Evolutionary conservation across 495 filamentous ascomycete species (phyloP), one percentile per base, ranked within the genome.

Genomic region (Chaetomidium leptoderma): DNA sequence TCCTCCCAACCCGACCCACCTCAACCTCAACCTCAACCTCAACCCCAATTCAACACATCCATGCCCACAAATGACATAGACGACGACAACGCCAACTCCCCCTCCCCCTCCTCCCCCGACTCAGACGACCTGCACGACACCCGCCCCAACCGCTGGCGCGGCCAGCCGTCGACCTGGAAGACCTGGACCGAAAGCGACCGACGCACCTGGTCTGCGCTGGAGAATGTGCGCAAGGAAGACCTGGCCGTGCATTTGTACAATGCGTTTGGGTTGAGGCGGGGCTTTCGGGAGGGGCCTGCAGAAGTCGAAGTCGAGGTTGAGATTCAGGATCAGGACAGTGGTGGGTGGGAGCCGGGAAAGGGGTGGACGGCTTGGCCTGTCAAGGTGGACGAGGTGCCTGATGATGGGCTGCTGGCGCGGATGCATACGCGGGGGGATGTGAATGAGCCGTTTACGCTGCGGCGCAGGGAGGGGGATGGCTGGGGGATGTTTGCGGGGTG

Each of bases 291-390:
- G 42, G 59, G 17, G 59, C 58, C 55, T n/a, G n/a, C n/a, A 37
- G 63, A 55, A 48, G 56, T 48, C 23, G 23, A 3, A n/a, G n/a
- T n/a, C n/a, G n/a, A n/a, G n/a, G n/a, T n/a, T n/a, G n/a, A n/a
- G n/a, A n/a, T n/a, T n/a, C n/a, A n/a, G n/a, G n/a, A n/a, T n/a
- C n/a, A n/a, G n/a, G n/a, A n/a, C n/a, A n/a, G n/a, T n/a, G n/a
- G n/a, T n/a, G 50, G 37, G 26, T 61, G 59, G 52, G 44, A 67
- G 13, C 78, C 82, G 17, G 76, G 75, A 6, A 81, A 76, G 54
- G 21, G 48, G 30, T 95, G 90, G 90, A 86, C 86, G 3, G 86
- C 89, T 1, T 96, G 91, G 91, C 91, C 91, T 19, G 61, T 91
- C 70, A 70, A 69, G 16, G 75, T 78, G 21, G 66, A 74, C 11